Conservation (phyloP, 192 early-diverging fungal genomes). For the Backusella luteola region DNA sequence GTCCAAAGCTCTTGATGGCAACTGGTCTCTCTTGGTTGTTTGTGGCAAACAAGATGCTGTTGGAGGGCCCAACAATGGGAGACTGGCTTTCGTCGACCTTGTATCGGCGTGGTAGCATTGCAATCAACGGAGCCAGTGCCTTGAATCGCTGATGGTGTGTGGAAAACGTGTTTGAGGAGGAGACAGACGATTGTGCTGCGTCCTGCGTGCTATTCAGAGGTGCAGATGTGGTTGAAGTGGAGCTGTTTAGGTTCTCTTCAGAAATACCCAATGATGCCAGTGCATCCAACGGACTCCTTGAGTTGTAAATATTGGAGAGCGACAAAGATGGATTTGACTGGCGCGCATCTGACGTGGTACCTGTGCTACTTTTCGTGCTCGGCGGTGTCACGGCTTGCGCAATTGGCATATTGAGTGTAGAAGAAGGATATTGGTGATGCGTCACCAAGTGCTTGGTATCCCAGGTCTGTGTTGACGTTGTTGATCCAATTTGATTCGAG, state of each 20-base stretch:
- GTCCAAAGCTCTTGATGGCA: slow-evolving; percentile 47
- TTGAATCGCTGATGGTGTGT: slow-evolving; percentile 3
- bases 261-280: slow-evolving; percentile 38
- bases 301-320: slow-evolving; percentile 31
- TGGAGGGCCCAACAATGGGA: slow-evolving; percentile 44
- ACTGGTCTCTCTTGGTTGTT: slow-evolving; percentile 34
- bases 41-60: slow-evolving; percentile 45
- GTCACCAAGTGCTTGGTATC: slow-evolving; percentile 7
- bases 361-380: not conserved
- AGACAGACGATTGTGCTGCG: not conserved
- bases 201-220: not conserved
- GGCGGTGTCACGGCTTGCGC: slow-evolving; percentile 19
- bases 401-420: slow-evolving; percentile 22
- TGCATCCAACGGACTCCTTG: slow-evolving; percentile 47
- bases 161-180: not conserved
- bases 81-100: slow-evolving; percentile 27
- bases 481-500: slow-evolving; percentile 24
- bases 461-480: slow-evolving; percentile 15
- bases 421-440: slow-evolving; percentile 31
- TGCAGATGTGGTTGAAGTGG: not conserved
- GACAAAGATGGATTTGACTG: slow-evolving; percentile 25
- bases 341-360: not conserved
- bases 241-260: not conserved
- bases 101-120: slow-evolving; percentile 43
- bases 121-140: slow-evolving; percentile 28